A percentile compares a stretch with the other conserved stretches of the same genome.
Evolutionary conservation across 129 eudicot species (phyloP).

Genomic region (Flaveria brownii): DNA sequence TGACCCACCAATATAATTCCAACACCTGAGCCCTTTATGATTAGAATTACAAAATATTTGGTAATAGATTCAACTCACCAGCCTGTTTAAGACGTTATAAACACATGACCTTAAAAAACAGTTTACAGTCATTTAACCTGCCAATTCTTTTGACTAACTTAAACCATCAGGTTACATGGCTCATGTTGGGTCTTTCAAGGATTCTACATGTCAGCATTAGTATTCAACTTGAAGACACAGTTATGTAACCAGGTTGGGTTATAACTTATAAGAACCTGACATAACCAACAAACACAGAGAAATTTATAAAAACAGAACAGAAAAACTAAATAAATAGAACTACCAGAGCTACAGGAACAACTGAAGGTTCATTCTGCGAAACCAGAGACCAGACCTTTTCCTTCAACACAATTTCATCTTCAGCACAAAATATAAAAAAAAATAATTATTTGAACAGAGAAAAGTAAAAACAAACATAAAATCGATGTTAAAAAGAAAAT

Average conservation of each 20-base stretch:
- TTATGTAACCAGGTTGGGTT: not conserved
- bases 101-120: not conserved
- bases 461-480: not conserved
- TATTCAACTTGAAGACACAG: not conserved
- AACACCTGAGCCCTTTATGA: not conserved
- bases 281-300: not conserved
- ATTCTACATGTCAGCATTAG: not conserved
- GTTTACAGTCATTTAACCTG: not conserved
- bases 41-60: not conserved
- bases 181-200: not conserved
- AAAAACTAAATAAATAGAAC: slow-evolving; percentile 15
- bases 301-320: slow-evolving; percentile 5
- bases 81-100: not conserved
- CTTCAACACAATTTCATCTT: slow-evolving; percentile 72
- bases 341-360: slow-evolving; percentile 78
- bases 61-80: not conserved
- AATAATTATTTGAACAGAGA: not conserved
- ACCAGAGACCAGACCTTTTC: slow-evolving; percentile 90
- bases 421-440: slow-evolving; percentile 15
- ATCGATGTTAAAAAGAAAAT: not conserved
- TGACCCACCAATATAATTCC: not conserved
- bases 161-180: not conserved
- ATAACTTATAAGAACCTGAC: not conserved
- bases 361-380: slow-evolving; percentile 82
- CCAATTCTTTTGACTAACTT: not conserved